Percentiles rank a stretch among this genome's conserved stretches.
These are phyloP conservation scores for Prasinococcaceae sp. DNA, from an alignment of 139 green algal species.

Conservation along the genomic window DNA sequence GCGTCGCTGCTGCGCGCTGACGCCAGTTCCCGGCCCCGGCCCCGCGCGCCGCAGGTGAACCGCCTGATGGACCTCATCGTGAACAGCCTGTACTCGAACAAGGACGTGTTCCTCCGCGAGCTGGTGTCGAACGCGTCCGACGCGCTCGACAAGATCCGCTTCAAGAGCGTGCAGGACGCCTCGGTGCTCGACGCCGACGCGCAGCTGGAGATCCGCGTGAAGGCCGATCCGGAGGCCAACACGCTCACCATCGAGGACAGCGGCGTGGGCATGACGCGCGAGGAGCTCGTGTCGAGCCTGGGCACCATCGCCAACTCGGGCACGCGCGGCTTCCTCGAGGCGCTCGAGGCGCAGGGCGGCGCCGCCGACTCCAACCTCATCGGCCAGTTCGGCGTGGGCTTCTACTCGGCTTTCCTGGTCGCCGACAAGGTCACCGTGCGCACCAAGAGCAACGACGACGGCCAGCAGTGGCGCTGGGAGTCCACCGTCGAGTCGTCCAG, in stretches of 20 bases:
- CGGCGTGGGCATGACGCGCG: conserved; percentile 85
- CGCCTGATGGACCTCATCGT: conserved; percentile 98
- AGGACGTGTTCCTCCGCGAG: conserved; percentile 37
- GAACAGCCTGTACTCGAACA: conserved; percentile 85
- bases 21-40: too few relatives aligned
- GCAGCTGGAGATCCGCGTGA: conserved; percentile 82
- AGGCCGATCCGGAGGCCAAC: conserved; percentile 55
- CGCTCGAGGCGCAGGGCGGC: conserved; percentile 48
- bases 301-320: conserved; percentile 91
- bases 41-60: conserved; percentile 81
- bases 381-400: conserved; percentile 95
- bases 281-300: conserved; percentile 80
- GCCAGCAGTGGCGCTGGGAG: conserved; percentile 82
- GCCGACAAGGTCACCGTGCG: conserved; percentile 56
- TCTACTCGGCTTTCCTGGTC: conserved; percentile 96
- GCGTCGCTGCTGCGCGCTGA: too few relatives aligned
- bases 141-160: conserved; percentile 90
- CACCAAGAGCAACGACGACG: conserved; percentile 55
- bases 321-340: conserved; percentile 94
- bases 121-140: conserved; percentile 68
- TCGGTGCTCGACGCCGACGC: conserved; percentile 31
- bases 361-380: conserved; percentile 72
- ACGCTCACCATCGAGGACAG: conserved; percentile 82
- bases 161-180: conserved; percentile 31
- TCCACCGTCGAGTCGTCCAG: conserved; percentile 59